Percentiles rank a stretch among this genome's conserved stretches.
These are phyloP conservation scores for Mortierella antarctica DNA, from an alignment of 192 early-diverging fungal genomes.

Conservation along the genomic window DNA sequence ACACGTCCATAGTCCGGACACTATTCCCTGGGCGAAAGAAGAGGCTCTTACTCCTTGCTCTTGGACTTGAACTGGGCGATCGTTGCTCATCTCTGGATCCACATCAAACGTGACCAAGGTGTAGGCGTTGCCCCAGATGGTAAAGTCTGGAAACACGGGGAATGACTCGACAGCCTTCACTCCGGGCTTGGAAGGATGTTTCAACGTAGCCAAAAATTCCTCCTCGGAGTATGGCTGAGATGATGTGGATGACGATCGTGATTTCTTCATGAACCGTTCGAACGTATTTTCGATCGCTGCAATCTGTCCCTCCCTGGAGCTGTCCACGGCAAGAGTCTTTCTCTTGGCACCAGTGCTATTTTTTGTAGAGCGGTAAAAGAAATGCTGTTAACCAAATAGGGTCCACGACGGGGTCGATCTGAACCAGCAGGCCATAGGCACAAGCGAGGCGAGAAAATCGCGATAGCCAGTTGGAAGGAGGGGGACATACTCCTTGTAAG, in stretches of 20 bases:
- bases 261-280: constrained; percentile 34
- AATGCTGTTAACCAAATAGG: background rate
- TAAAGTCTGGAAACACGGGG: constrained; percentile 66
- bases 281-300: constrained; percentile 61
- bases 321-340: constrained; percentile 37
- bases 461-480: background rate
- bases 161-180: constrained; percentile 59
- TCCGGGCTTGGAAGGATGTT: constrained; percentile 61
- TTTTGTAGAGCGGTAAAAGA: background rate
- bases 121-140: constrained; percentile 62
- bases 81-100: constrained; percentile 58
- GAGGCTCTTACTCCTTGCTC: constrained; percentile 38
- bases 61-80: constrained; percentile 10
- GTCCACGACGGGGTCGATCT: background rate
- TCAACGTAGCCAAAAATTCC: constrained; percentile 36
- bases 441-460: background rate
- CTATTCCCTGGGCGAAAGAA: background rate
- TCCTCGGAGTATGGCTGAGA: constrained; percentile 15
- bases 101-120: constrained; percentile 62
- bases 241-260: constrained; percentile 6
- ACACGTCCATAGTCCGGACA: background rate
- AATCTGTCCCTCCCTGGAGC: constrained; percentile 57
- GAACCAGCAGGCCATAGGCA: background rate
- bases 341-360: constrained; percentile 28
- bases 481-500: constrained; percentile 38